These are phyloP conservation scores for Daldinia bambusicola DNA, from an alignment of 495 filamentous ascomycete genomes.

Conservation along the genomic window DNA sequence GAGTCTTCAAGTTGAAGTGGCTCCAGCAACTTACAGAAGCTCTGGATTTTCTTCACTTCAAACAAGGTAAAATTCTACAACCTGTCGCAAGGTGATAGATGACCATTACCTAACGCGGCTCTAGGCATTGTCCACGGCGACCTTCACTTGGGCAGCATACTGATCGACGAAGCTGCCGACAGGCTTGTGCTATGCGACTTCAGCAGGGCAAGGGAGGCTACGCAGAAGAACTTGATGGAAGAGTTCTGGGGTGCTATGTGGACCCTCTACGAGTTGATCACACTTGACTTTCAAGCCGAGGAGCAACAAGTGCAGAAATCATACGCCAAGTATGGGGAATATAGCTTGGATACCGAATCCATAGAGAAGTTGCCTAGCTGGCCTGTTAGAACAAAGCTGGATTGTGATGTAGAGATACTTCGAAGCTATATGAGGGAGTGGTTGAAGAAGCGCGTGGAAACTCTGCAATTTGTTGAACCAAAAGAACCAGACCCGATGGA, in stretches of 20 bases:
- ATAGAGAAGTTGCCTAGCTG: background rate
- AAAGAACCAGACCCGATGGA: background rate
- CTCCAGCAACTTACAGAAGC: background rate
- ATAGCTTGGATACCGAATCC: slow-evolving; percentile 1
- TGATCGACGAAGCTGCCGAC: slow-evolving; percentile 16
- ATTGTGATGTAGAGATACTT: background rate
- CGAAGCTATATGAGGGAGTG: background rate
- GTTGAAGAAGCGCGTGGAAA: background rate
- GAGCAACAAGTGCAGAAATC: background rate
- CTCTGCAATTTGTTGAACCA: background rate
- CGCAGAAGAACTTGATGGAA: background rate
- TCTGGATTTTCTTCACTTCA: background rate
- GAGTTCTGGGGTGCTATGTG: background rate
- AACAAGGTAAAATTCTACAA: background rate
- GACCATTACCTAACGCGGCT: background rate
- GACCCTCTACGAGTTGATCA: background rate
- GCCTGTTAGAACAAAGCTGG: background rate
- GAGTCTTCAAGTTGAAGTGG: background rate
- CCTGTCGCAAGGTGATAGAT: background rate
- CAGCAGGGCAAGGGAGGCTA: background rate
- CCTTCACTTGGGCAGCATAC: background rate
- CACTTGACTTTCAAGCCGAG: background rate
- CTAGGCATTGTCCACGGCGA: slow-evolving; percentile 9
- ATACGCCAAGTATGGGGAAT: background rate
- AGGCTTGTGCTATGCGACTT: slow-evolving; percentile 5